These are phyloP conservation scores for Tricholoma hemisulphureum DNA, from an alignment of 768 basidiomycete genomes.

Conservation along the genomic window DNA sequence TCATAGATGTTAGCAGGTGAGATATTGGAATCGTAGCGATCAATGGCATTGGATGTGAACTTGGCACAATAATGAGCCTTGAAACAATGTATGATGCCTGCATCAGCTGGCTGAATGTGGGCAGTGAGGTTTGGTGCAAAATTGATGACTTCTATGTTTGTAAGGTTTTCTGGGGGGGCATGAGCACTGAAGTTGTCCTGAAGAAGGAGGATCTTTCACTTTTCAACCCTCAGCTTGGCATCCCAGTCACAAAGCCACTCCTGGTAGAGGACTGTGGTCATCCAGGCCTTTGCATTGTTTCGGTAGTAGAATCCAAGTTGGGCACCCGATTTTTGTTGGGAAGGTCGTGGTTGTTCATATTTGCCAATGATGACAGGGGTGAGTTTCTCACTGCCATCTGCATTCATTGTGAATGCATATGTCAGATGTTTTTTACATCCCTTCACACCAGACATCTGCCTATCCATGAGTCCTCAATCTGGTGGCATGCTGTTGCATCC, in stretches of 20 bases:
- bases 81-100: too few relatives aligned
- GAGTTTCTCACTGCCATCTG: conserved; percentile 32
- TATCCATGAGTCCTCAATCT: conserved; percentile 24
- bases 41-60: conserved; percentile 21
- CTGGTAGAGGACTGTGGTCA: too few relatives aligned
- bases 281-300: too few relatives aligned
- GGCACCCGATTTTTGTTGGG: conserved; percentile 29
- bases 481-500: conserved; percentile 32
- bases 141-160: conserved; percentile 10
- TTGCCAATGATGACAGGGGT: neutral
- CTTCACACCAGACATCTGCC: conserved; percentile 30
- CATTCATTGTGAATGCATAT: conserved; percentile 33
- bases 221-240: conserved; percentile 18
- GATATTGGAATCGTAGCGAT: conserved; percentile 25
- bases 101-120: conserved; percentile 30
- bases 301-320: too few relatives aligned
- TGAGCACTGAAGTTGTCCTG: conserved; percentile 11
- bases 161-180: conserved; percentile 7
- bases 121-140: conserved; percentile 30
- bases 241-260: conserved; percentile 35
- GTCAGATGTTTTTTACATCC: conserved; percentile 31
- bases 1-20: conserved; percentile 29
- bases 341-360: conserved; percentile 8
- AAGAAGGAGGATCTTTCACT: conserved; percentile 15
- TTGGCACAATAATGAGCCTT: neutral